Base-by-base conservation (phyloP, 257 asterid genomes). In the Phtheirospermum japonicum region DNA sequence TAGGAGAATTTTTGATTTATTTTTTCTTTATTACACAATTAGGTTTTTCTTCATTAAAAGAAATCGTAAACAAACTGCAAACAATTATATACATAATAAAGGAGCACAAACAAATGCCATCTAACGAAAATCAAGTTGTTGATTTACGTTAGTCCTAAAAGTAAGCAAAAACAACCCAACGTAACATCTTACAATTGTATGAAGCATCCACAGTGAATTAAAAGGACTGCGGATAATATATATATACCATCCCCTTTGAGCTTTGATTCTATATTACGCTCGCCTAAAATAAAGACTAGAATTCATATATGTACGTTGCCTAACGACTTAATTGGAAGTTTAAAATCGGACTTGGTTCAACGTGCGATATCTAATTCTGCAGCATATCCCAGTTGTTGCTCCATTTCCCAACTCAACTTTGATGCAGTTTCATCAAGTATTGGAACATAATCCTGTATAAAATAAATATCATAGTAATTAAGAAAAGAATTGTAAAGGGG, bases 391-490 rank as follows among this genome's bases (percentile, higher is more conserved):
- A 88, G 32, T 67, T 90, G 98, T 46, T 88, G 96, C 75, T 90
- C 98, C 80, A 76, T 80, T 77, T 90, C 98, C 96, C 98, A 90
- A 61, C 94, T 90, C 18, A 90, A 71, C 64, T 86, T 86, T 0
- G 83, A 66, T 2, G 81, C 81, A 52, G 68, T 81, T 1, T 61
- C 90, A 8, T 80, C 64, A 26, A 83, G 83, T 34, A 55, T 60
- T 0, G 95, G 91, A 45, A 60, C 80, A 64, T 86, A 86, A n/a
- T 83, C 87, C 95, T 86, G 54, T 36, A 36, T n/a, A 6, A 36
- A 23, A 1, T 3, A 23, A 23, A 23, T 23, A 1, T 23, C 3
- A 23, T 23, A 23, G 28, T 23, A 23, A 23, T 23, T 23, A n/a
- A n/a, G n/a, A n/a, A n/a, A n/a, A n/a, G n/a, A n/a, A n/a, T n/a